Evolutionary conservation across 371 early-diverging fungal species (phyloP).

Genomic region (Apophysomyces variabilis): DNA sequence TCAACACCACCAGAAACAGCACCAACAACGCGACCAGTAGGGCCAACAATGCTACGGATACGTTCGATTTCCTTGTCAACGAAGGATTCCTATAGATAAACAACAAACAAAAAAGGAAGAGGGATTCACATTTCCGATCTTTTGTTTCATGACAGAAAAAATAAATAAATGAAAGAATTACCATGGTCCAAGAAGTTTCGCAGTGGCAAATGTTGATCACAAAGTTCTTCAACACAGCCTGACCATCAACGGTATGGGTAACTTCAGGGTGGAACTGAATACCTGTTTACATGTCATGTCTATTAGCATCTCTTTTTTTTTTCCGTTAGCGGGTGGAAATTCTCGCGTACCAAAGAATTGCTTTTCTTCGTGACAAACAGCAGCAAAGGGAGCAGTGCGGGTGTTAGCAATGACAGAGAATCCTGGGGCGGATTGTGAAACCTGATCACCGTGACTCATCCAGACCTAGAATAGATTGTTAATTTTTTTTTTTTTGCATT

Average conservation of each 20-base stretch:
- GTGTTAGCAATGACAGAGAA: conserved; percentile 89
- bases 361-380: conserved; percentile 79
- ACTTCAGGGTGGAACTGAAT: conserved; percentile 99
- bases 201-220: conserved; percentile 86
- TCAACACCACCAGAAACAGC: conserved; percentile 98
- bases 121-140: no score
- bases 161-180: not conserved
- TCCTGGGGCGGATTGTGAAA: conserved; percentile 78
- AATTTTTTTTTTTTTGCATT: not conserved
- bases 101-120: no score
- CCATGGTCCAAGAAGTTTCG: conserved; percentile 93
- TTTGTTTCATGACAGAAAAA: no score
- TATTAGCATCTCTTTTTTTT: not conserved
- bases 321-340: not conserved
- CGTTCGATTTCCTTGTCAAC: conserved; percentile 96
- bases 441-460: conserved; percentile 99
- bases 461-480: conserved; percentile 67
- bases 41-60: conserved; percentile 90
- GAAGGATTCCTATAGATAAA: conserved; percentile 61
- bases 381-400: conserved; percentile 87
- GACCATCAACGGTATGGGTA: conserved; percentile 93
- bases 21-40: conserved; percentile 92
- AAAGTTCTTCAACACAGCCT: conserved; percentile 88
- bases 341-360: conserved; percentile 71
- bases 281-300: not conserved